A percentile compares a stretch with the other conserved stretches of the same genome.
phyloP scores from a whole-genome alignment of 1,284 basidiomycete genomes.

The Sanghuangporus weigelae region DNA sequence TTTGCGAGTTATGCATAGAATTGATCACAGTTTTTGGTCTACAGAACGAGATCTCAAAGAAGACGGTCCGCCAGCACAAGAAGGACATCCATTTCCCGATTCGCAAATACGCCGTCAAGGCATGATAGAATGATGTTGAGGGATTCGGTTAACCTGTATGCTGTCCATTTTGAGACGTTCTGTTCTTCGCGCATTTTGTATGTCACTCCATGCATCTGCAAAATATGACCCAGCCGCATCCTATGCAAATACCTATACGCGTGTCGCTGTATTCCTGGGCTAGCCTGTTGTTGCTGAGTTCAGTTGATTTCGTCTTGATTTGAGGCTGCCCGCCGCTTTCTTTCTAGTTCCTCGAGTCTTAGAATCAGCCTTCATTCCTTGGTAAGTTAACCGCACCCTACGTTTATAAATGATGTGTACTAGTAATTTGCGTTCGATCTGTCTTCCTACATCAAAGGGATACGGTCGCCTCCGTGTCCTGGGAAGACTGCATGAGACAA shows the following conservation, averaged over 20 bases:
- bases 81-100: conserved; percentile 90
- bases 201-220: conserved; percentile 14
- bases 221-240: conserved; percentile 11
- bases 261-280: not conserved
- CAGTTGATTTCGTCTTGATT: not conserved
- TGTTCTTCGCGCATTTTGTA: conserved; percentile 12
- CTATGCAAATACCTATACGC: conserved; percentile 7
- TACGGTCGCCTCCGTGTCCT: conserved; percentile 10
- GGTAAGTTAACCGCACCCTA: not conserved
- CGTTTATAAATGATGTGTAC: conserved; percentile 8
- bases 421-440: conserved; percentile 18
- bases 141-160: conserved; percentile 14
- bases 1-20: not conserved
- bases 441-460: conserved; percentile 13
- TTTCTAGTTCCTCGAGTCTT: not conserved
- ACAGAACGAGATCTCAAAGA: conserved; percentile 76
- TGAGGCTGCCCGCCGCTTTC: not conserved
- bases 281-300: not conserved
- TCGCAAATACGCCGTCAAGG: conserved; percentile 83
- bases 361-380: not conserved
- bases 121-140: conserved; percentile 41
- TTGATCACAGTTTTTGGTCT: conserved; percentile 19
- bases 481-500: conserved; percentile 12
- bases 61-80: conserved; percentile 91
- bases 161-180: conserved; percentile 4